A percentile compares a stretch with the other conserved stretches of the same genome.
These are phyloP conservation scores for Zymoseptoria tritici DNA, from an alignment of 2,329 filamentous ascomycete genomes.

Conservation along the genomic window DNA sequence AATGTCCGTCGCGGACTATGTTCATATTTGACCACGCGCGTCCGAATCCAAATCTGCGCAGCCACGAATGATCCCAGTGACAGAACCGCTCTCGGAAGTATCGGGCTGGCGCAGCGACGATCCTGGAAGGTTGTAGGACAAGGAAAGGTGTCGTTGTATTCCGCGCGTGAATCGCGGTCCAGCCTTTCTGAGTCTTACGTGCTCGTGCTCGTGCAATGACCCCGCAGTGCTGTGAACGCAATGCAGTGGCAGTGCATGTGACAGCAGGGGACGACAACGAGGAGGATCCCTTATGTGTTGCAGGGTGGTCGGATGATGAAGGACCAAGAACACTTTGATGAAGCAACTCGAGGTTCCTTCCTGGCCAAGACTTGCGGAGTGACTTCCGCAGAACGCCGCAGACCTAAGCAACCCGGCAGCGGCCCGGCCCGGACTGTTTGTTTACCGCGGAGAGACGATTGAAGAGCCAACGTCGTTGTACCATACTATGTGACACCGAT, in stretches of 20 bases:
- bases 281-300: neutral
- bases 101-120: neutral
- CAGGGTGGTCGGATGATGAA: neutral
- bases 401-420: neutral
- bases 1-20: neutral
- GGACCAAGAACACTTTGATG: neutral
- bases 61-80: neutral
- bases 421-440: neutral
- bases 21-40: neutral
- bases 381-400: neutral
- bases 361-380: neutral
- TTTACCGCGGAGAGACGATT: neutral
- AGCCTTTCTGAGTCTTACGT: neutral
- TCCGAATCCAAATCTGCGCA: neutral
- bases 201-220: neutral
- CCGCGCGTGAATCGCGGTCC: neutral
- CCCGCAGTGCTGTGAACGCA: neutral
- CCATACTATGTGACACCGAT: neutral
- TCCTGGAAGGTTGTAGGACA: neutral
- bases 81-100: neutral
- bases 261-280: neutral
- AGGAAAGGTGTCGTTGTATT: neutral
- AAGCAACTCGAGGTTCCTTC: neutral
- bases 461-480: neutral
- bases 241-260: neutral